Evolutionary conservation across 768 basidiomycete species (phyloP), one percentile per base, ranked within the genome.

Genomic region (Mycena olivaceomarginata): DNA sequence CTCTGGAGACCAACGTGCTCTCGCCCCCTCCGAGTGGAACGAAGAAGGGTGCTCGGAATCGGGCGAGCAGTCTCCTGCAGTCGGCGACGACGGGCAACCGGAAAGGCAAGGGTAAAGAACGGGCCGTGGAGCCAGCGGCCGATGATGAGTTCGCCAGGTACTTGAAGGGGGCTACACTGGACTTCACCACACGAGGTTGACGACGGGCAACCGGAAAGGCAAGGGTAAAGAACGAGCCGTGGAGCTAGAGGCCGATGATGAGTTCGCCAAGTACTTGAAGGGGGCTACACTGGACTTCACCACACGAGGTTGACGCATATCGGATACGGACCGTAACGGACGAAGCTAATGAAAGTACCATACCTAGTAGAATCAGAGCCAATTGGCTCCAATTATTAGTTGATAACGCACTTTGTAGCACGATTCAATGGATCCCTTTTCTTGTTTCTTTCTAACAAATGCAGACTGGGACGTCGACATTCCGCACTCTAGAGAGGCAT

Each of bases 61-160:
- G 76, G 46, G 56, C 76, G 6, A 62, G 70, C 46, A 77, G 76
- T 63, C 62, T 77, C 20, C 31, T 73, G 62, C 72, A 73, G 67
- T 11, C 70, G 59, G 45, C n/a, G 53, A 70, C 62, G 25, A 31
- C 56, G 67, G 56, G n/a, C 25, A 68, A 70, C 53, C 67, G 71
- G 22, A 79, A 79, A 46, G 78, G 78, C 48, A 79, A 79, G 51
- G 75, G 78, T 20, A 78, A 78, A 45, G 70, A 43, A 43, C 48
- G 68, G 9, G 67, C 71, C 60, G 48, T 62, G 41, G 62, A 78
- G 48, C 64, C 40, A 5, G 69, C 67, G 48, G 22, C 20, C 40
- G 70, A 78, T 16, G 77, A 70, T 57, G 74, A 78, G 37, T 65
- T 78, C 12, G 74, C 74, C 10, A 51, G 45, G 41, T 72, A 69